phyloP scores from a whole-genome alignment of 371 early-diverging fungal species.

The Saksenaea vasiformis region DNA sequence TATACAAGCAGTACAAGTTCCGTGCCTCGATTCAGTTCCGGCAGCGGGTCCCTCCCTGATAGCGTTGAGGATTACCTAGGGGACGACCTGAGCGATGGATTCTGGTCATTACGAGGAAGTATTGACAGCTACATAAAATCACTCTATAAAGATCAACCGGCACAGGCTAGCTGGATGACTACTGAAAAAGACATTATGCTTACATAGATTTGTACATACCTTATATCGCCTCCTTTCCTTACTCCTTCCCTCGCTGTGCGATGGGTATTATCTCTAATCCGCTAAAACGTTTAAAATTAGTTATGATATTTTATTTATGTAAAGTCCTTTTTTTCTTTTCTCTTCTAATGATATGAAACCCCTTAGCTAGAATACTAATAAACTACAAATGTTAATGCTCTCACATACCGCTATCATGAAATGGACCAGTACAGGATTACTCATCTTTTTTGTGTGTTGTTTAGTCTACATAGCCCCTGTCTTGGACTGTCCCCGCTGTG shows the following conservation, averaged over 20 bases:
- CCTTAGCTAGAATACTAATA: no score
- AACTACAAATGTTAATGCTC: no score
- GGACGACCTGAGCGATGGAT: not conserved
- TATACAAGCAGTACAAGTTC: not conserved
- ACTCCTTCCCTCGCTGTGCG: not conserved
- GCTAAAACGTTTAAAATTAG: no score
- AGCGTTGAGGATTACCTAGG: not conserved
- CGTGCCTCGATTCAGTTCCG: not conserved
- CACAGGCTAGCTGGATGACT: not conserved
- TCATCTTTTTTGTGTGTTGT: no score
- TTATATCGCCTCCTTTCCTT: not conserved
- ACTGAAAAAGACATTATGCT: not conserved
- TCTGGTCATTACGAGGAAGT: slow-evolving; percentile 3
- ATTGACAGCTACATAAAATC: slow-evolving; percentile 3
- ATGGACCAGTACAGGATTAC: no score
- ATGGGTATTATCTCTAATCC: not conserved
- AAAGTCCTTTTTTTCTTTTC: no score
- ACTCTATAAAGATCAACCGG: not conserved
- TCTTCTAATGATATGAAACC: no score
- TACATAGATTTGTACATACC: slow-evolving; percentile 2
- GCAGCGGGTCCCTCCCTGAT: not conserved
- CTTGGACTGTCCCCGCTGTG: no score
- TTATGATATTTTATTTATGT: no score
- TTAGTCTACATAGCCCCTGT: no score
- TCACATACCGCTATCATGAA: no score